Base-by-base conservation (phyloP, 2,329 filamentous ascomycete species). In the Fusarium concolor region DNA sequence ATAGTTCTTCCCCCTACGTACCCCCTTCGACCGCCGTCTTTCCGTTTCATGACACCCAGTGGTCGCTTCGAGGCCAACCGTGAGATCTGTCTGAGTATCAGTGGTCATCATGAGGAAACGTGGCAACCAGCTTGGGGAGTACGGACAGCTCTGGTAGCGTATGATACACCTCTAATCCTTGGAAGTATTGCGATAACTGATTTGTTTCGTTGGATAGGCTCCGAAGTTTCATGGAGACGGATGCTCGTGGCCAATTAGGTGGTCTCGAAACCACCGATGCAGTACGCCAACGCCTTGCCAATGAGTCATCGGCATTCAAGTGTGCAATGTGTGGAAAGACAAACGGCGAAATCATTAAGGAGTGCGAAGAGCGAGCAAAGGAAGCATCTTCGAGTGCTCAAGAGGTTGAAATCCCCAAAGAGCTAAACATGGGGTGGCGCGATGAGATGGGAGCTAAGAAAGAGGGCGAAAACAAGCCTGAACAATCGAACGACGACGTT, bases 41-140 rank as follows among this genome's bases (percentile, higher is more conserved):
- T 99, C 84, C 93, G 96, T 73, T 98, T 99, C 83, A 85, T 93
- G 9, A 98, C 96, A 0, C 94, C 96, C 0, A 92, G 89, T 26
- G 96, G 95, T 53, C 89, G 96, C 65, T 99, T 99, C 80, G 96
- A 98, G 79, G 90, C 94, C 56, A 99, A 99, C 78, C 89, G 96
- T 70, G 95, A 98, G 83, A 98, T 99, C 72, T 99, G 96, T 77
- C 88, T 99, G 17, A 93, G 89, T 74, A 99, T 98, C 74, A 92
- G 89, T 52, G 95, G 94, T 3, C 95, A 97, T 79, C 96, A 99
- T 80, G 96, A 98, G 79, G 96, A 98, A 82, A 97, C 93, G 17
- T 99, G 96, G 96, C 95, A 97, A 85, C 96, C 96, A 0, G 96
- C 96, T 1, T 99, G 96, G 96, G 96, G 96, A 0, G 91, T 99